A percentile compares a stretch with the other conserved stretches of the same genome.
These are phyloP conservation scores for Ganoderma resinaceum DNA, from an alignment of 1,284 basidiomycete species.

Conservation along the genomic window DNA sequence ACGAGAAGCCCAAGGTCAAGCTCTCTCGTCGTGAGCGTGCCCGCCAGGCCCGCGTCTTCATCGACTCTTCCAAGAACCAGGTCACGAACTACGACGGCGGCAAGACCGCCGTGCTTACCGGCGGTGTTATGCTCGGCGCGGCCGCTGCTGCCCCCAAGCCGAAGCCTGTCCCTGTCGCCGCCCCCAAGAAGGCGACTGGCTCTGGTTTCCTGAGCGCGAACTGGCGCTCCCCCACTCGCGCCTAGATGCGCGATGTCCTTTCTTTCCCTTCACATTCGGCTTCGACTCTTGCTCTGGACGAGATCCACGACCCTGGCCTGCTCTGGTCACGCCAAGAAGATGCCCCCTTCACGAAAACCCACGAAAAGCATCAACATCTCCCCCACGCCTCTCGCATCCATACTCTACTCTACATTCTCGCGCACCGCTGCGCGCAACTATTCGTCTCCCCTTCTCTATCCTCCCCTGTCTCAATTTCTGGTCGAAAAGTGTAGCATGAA, in stretches of 20 bases:
- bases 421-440: conserved; percentile 39
- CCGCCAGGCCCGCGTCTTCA: conserved; percentile 69
- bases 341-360: conserved; percentile 36
- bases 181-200: conserved; percentile 35
- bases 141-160: conserved; percentile 41
- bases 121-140: conserved; percentile 84
- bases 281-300: conserved; percentile 35
- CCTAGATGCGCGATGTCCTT: conserved; percentile 36
- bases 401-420: conserved; percentile 30
- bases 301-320: conserved; percentile 38
- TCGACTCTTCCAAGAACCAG: conserved; percentile 75
- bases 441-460: conserved; percentile 31
- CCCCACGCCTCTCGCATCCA: conserved; percentile 10
- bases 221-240: conserved; percentile 54
- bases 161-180: conserved; percentile 38
- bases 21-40: conserved; percentile 71
- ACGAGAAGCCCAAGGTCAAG: conserved; percentile 46
- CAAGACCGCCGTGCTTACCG: conserved; percentile 84
- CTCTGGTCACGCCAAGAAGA: conserved; percentile 34
- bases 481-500: conserved; percentile 48
- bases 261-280: conserved; percentile 31
- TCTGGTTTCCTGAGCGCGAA: conserved; percentile 40
- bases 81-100: conserved; percentile 86
- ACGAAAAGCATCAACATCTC: conserved; percentile 33
- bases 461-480: conserved; percentile 32